These are phyloP conservation scores for Phellopilus nigrolimitatus DNA, from an alignment of 1,284 basidiomycete species.

Conservation along the genomic window DNA sequence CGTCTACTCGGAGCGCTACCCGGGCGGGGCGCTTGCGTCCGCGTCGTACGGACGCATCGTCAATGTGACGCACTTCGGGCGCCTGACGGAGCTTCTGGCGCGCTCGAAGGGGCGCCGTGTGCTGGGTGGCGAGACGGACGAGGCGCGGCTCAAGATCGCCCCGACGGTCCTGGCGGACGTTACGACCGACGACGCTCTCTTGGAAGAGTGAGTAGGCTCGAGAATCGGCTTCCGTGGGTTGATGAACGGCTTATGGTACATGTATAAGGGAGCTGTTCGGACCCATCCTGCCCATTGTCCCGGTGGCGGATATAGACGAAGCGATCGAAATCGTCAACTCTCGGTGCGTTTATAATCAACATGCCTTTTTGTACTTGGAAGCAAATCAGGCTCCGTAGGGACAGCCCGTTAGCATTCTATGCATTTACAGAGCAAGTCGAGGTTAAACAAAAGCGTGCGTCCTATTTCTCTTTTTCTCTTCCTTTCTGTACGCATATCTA, in stretches of 20 bases:
- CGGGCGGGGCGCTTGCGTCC: slow-evolving; percentile 37
- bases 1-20: slow-evolving; percentile 37
- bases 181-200: slow-evolving; percentile 43
- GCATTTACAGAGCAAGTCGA: slow-evolving; percentile 42
- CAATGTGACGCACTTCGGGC: slow-evolving; percentile 44
- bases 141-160: too few species aligned
- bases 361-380: too few species aligned
- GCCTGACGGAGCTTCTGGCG: slow-evolving; percentile 45
- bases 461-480: too few species aligned
- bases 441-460: too few species aligned
- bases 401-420: slow-evolving; percentile 47
- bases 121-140: too few species aligned
- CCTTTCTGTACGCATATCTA: slow-evolving; percentile 24
- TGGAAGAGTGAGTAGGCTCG: slow-evolving; percentile 50
- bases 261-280: slow-evolving; percentile 72
- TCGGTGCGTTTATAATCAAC: slow-evolving; percentile 35
- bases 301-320: slow-evolving; percentile 49
- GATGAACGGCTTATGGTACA: too few species aligned
- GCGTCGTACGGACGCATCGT: slow-evolving; percentile 43
- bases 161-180: slow-evolving; percentile 48
- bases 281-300: too few species aligned
- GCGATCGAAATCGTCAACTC: slow-evolving; percentile 48
- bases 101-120: slow-evolving; percentile 45
- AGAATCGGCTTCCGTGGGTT: too few species aligned
- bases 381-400: slow-evolving; percentile 30